Evolutionary conservation across 352 stramenopile genomes (phyloP).

Genomic region (Pythium apleroticum): DNA sequence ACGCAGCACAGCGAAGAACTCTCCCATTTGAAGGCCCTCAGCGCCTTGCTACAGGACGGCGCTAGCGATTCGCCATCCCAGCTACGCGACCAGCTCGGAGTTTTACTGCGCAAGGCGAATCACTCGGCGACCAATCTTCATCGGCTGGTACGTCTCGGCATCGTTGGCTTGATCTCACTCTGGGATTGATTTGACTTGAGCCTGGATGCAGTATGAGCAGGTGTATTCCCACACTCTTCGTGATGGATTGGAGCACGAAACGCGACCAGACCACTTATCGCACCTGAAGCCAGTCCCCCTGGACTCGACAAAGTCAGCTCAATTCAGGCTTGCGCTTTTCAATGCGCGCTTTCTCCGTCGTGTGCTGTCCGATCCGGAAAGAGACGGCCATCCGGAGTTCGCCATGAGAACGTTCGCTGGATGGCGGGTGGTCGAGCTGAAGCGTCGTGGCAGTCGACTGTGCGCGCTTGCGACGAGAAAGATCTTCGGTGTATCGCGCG

Average conservation of each 20-base stretch:
- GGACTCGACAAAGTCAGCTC: slow-evolving; percentile 2
- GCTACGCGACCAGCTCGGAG: not conserved
- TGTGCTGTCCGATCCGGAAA: not conserved
- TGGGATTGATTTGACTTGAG: not conserved
- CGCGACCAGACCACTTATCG: not conserved
- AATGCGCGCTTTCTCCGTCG: slow-evolving; percentile 9
- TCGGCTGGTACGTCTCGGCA: slow-evolving; percentile 8
- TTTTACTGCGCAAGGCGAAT: slow-evolving; percentile 7
- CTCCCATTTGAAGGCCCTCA: not conserved
- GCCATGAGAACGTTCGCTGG: slow-evolving; percentile 12
- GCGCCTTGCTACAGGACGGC: not conserved
- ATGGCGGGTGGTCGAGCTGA: slow-evolving; percentile 21
- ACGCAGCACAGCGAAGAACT: slow-evolving; percentile 1
- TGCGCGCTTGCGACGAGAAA: slow-evolving; percentile 13
- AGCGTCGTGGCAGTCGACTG: slow-evolving; percentile 6
- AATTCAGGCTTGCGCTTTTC: slow-evolving; percentile 11
- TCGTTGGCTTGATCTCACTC: not conserved
- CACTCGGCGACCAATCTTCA: slow-evolving; percentile 5
- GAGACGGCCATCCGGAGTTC: not conserved
- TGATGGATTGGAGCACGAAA: not conserved
- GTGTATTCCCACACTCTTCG: not conserved
- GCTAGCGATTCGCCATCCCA: not conserved
- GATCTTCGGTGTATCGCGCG: not conserved
- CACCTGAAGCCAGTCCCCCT: not conserved
- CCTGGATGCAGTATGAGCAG: slow-evolving; percentile 5